Evolutionary conservation across 2,329 filamentous ascomycete genomes (phyloP).

Genomic region (Aschersonia sp.): DNA sequence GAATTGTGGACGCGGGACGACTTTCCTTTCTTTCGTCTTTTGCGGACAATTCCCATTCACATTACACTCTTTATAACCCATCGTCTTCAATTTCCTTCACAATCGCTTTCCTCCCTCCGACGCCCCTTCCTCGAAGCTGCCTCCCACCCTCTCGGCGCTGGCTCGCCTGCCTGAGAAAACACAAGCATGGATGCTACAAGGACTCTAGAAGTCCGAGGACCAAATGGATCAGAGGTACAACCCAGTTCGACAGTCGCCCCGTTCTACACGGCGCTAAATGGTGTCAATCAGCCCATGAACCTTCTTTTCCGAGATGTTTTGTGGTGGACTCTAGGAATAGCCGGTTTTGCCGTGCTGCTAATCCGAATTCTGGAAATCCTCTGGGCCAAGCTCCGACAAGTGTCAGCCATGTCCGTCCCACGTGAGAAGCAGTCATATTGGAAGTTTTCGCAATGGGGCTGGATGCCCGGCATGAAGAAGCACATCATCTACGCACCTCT

Average conservation of each 20-base stretch:
- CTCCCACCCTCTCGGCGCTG: constrained; percentile 5
- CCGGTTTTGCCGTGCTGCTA: constrained; percentile 36
- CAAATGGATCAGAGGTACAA: constrained; percentile 14
- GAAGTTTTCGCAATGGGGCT: constrained; percentile 40
- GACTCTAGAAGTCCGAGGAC: constrained; percentile 15
- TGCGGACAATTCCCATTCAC: not conserved
- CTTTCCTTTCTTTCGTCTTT: not conserved
- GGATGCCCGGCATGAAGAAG: constrained; percentile 49
- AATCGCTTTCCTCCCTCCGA: not conserved
- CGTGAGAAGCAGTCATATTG: constrained; percentile 43
- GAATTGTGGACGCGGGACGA: not conserved
- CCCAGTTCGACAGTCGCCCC: constrained; percentile 36
- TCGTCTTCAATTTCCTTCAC: not conserved
- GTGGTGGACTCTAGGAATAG: constrained; percentile 46
- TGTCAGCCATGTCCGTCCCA: constrained; percentile 40
- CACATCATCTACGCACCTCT: constrained; percentile 46
- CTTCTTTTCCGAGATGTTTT: constrained; percentile 39
- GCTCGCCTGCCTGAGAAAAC: constrained; percentile 5
- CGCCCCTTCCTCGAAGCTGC: not conserved
- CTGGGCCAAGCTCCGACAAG: constrained; percentile 42
- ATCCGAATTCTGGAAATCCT: constrained; percentile 39
- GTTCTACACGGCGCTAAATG: constrained; percentile 40
- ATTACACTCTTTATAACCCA: not conserved
- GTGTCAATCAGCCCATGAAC: constrained; percentile 45
- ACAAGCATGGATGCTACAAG: constrained; percentile 19